Conservation (phyloP, 805 yeast genomes). For the Peterozyma toletana region DNA sequence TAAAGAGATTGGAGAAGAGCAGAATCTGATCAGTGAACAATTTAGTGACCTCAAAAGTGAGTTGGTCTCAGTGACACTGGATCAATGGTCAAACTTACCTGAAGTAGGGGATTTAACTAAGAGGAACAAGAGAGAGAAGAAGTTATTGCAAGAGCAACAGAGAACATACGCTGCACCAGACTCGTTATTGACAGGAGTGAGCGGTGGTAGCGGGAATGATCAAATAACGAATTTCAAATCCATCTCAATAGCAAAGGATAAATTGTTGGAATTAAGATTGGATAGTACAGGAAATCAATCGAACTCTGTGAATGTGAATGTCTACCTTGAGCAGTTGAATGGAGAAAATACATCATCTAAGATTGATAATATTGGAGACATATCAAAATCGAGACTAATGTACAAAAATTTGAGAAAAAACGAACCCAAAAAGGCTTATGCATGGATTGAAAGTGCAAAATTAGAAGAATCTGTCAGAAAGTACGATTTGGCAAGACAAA, state of each 20-base stretch:
- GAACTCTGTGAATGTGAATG: constrained; percentile 22
- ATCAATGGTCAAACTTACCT: constrained; percentile 78
- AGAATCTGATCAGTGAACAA: constrained; percentile 34
- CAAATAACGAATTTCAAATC: constrained; percentile 38
- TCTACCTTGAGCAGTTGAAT: constrained; percentile 24
- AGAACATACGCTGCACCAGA: constrained; percentile 85
- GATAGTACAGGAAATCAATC: constrained; percentile 27
- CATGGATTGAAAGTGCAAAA: constrained; percentile 84
- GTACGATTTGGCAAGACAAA: constrained; percentile 43
- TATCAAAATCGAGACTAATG: constrained; percentile 49
- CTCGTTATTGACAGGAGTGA: constrained; percentile 36
- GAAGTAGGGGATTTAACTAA: constrained; percentile 86
- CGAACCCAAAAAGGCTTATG: constrained; percentile 66
- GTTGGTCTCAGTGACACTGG: constrained; percentile 48
- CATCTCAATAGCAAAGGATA: constrained; percentile 58
- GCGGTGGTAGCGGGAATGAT: constrained; percentile 20
- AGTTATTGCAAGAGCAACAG: constrained; percentile 52
- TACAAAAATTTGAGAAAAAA: constrained; percentile 63
- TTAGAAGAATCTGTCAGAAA: constrained; percentile 63
- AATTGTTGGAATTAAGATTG: constrained; percentile 45
- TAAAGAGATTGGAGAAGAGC: constrained; percentile 9
- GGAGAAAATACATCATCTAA: constrained; percentile 6
- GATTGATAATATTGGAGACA: constrained; percentile 39
- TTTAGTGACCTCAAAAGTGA: constrained; percentile 66
- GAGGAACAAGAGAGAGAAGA: constrained; percentile 64